phyloP scores from a whole-genome alignment of 2,329 filamentous ascomycete genomes.

The Acrocalymma vagum region DNA sequence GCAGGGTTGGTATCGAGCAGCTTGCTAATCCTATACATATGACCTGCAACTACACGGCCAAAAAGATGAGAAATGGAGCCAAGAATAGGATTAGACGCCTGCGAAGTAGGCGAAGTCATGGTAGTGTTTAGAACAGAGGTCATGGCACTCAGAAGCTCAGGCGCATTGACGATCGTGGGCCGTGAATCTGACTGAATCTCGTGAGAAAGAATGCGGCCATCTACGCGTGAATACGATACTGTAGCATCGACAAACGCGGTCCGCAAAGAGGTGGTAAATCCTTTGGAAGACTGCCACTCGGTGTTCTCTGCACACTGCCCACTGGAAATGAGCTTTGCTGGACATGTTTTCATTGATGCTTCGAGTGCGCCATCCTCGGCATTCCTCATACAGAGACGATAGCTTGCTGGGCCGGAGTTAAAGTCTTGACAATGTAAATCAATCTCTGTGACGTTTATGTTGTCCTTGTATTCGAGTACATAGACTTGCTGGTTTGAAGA shows the following conservation, averaged over 20 bases:
- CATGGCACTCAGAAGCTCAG: conserved; percentile 10
- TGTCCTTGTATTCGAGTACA: conserved; percentile 16
- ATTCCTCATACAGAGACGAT: conserved; percentile 12
- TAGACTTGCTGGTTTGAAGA: conserved; percentile 17
- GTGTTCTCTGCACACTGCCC: conserved; percentile 5
- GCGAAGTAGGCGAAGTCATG: neutral
- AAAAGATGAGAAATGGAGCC: conserved; percentile 18
- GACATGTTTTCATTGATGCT: conserved; percentile 14
- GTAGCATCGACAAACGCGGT: conserved; percentile 17
- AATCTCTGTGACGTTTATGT: conserved; percentile 6
- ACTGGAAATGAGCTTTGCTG: conserved; percentile 5
- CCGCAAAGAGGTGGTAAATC: conserved; percentile 16
- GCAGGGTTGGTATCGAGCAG: conserved; percentile 8
- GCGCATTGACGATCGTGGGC: conserved; percentile 6
- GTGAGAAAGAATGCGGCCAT: conserved; percentile 16
- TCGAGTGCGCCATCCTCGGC: conserved; percentile 10
- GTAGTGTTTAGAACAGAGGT: conserved; percentile 13
- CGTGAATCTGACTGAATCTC: conserved; percentile 6
- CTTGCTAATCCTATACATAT: conserved; percentile 22
- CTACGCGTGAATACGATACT: conserved; percentile 15
- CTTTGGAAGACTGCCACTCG: conserved; percentile 9
- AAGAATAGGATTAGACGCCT: conserved; percentile 16
- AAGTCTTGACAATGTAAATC: conserved; percentile 7
- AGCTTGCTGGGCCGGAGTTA: conserved; percentile 13
- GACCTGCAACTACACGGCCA: conserved; percentile 18